Base-by-base conservation (phyloP, 2,329 filamentous ascomycete species). In the Alternaria infectoria region DNA sequence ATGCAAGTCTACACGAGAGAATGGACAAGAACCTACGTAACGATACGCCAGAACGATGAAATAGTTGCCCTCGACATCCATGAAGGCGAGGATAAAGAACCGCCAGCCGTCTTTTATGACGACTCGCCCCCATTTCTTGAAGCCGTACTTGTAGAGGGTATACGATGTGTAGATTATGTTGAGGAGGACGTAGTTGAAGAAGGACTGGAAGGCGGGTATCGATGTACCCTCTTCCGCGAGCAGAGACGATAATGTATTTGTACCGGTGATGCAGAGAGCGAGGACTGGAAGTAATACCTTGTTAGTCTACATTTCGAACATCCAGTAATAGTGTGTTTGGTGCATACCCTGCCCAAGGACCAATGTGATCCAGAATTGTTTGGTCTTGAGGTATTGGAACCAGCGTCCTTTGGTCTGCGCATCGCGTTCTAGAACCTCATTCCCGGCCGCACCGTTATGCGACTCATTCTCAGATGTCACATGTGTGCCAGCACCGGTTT, bases 1-100 rank as follows among this genome's bases (percentile, higher is more conserved):
- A 19, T 21, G 12, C 36, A 40, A 40, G 36, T 40, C 36, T 40
- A 43, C 26, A 12, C 19, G 50, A 47, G 5, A 43, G 25, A 17
- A 17, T 25, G 15, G 23, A 47, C 23, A 6, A 15, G n/a, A 15
- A 69, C 73, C 56, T 65, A 73, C 74, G 62, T 80, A 90, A 63
- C 91, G 87, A 83, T 98, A 99, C 6, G 95, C 96, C 54, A 97
- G 86, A 54, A 99, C 95, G 74, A 94, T 94, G 79, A 98, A 98
- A 85, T 97, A 99, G 83, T 99, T 99, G 65, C 96, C 96, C 82
- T 97, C 88, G 54, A 98, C 95, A 77, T 99, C 96, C 71, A 96
- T 87, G 81, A 98, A 97, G 56, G 92, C 89, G 65, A 99, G 88
- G 80, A 97, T 92, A 73, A 97, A 87, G 83, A 85, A 98, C 82